A percentile compares a stretch with the other conserved stretches of the same genome.
Evolutionary conservation across 2,329 filamentous ascomycete genomes (phyloP).

Genomic region (Cladophialophora bantiana): DNA sequence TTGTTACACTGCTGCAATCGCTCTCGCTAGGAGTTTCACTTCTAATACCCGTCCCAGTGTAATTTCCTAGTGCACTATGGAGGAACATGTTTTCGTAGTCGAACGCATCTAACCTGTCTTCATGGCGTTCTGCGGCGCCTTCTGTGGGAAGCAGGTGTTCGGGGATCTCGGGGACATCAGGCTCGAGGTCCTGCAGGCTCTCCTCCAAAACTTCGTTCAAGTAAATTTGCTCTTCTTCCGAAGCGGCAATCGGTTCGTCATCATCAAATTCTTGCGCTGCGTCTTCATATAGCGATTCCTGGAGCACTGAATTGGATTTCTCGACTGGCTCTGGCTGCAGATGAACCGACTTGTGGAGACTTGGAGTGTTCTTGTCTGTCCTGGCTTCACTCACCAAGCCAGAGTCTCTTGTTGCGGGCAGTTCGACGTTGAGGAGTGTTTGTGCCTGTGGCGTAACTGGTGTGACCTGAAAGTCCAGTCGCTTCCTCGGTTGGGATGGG

Average conservation of each 20-base stretch:
- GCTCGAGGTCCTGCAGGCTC: constrained; percentile 47
- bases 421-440: constrained; percentile 29
- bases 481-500: constrained; percentile 22
- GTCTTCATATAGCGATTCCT: constrained; percentile 52
- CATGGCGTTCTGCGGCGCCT: constrained; percentile 75
- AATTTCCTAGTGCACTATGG: constrained; percentile 84
- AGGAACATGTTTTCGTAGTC: constrained; percentile 97
- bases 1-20: constrained; percentile 36
- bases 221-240: constrained; percentile 58
- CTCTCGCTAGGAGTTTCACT: constrained; percentile 38
- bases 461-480: constrained; percentile 27
- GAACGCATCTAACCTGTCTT: constrained; percentile 92
- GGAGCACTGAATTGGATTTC: constrained; percentile 31
- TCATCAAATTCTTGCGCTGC: constrained; percentile 50
- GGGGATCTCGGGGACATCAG: constrained; percentile 46
- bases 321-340: constrained; percentile 38
- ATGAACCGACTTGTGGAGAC: constrained; percentile 31
- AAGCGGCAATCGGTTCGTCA: constrained; percentile 42
- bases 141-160: constrained; percentile 33
- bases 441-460: constrained; percentile 38
- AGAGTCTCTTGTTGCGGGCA: constrained; percentile 35
- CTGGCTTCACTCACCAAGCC: constrained; percentile 34
- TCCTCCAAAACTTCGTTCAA: constrained; percentile 55
- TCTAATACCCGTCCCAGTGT: constrained; percentile 41
- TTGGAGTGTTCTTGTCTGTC: constrained; percentile 40